These are phyloP conservation scores for Fagus sylvatica DNA, from an alignment of 306 rosid genomes.

Conservation along the genomic window DNA sequence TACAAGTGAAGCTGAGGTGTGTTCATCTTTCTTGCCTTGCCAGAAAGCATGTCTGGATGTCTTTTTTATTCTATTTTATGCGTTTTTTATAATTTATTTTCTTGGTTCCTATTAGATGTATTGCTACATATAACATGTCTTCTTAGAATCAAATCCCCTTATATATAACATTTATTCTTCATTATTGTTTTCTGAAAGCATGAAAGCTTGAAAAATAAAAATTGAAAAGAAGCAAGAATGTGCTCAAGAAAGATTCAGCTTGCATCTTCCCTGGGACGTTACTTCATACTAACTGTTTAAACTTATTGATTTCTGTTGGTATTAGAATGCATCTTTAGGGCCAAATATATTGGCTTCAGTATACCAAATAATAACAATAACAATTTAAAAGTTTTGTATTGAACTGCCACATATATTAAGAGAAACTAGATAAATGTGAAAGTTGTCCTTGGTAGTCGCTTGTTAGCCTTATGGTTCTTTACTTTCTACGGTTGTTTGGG, in stretches of 20 bases:
- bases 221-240: neutral
- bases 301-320: neutral
- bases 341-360: neutral
- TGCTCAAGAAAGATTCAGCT: neutral
- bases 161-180: constrained; percentile 1
- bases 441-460: neutral
- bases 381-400: neutral
- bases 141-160: neutral
- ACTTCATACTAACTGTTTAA: neutral
- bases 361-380: neutral
- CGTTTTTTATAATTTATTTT: neutral
- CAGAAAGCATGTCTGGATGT: constrained; percentile 3
- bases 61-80: neutral
- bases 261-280: neutral
- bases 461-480: neutral
- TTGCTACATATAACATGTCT: constrained; percentile 4
- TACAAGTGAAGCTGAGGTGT: constrained; percentile 75
- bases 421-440: neutral
- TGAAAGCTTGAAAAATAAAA: neutral
- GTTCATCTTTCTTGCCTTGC: constrained; percentile 31
- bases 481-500: neutral
- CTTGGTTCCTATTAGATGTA: constrained; percentile 3
- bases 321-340: neutral
- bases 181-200: constrained; percentile 5
- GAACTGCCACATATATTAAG: neutral